These are phyloP conservation scores for Ganoderma sp. DNA, from an alignment of 1,284 basidiomycete species.

Conservation along the genomic window DNA sequence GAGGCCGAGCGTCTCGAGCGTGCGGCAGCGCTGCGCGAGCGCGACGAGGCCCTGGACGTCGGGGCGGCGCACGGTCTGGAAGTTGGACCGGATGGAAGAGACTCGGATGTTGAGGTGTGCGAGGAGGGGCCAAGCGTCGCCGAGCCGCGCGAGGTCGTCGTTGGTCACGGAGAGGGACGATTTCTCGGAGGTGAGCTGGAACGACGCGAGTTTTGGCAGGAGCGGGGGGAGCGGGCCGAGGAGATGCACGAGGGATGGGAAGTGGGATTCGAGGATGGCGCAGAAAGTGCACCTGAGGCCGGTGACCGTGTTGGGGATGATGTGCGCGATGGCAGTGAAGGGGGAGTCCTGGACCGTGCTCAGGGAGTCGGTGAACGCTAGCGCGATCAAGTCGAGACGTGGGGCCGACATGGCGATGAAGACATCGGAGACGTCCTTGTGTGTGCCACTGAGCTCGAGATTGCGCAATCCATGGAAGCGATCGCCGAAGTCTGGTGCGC, in stretches of 20 bases:
- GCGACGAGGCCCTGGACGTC: neutral
- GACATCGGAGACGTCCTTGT: conserved; percentile 3
- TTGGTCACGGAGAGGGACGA: neutral
- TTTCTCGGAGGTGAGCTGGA: neutral
- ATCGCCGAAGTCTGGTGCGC: neutral
- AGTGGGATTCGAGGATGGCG: neutral
- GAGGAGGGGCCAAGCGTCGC: conserved; percentile 2
- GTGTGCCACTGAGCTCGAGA: neutral
- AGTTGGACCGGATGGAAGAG: neutral
- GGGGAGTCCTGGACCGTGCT: neutral
- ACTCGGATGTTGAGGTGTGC: neutral
- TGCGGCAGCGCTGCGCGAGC: neutral
- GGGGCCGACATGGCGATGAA: neutral
- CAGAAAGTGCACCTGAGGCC: neutral
- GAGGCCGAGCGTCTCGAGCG: neutral
- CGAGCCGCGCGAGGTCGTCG: neutral
- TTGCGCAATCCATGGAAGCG: neutral
- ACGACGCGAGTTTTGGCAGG: neutral
- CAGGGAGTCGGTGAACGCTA: neutral
- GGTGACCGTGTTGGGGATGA: neutral
- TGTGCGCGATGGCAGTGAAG: neutral
- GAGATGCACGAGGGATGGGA: neutral
- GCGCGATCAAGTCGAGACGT: neutral
- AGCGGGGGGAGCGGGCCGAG: neutral
- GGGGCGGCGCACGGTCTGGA: neutral